A percentile compares a stretch with the other conserved stretches of the same genome.
Evolutionary conservation across 2,329 filamentous ascomycete species (phyloP).

Genomic region (Chaetothyriales sp.): DNA sequence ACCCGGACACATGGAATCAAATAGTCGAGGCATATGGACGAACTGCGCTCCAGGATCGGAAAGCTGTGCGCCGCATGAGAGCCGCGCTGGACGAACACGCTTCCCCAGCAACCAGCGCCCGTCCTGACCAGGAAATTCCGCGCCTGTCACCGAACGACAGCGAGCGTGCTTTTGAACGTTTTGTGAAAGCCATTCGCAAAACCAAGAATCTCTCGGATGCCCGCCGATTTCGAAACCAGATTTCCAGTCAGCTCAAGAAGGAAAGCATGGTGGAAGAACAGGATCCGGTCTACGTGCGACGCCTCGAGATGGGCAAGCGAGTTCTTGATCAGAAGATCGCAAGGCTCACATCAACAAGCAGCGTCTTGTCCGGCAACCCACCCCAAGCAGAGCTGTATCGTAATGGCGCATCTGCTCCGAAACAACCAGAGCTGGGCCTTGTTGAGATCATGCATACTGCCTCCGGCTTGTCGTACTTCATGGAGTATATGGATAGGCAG

Average conservation of each 20-base stretch:
- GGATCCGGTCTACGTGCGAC: constrained; percentile 72
- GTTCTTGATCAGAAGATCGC: constrained; percentile 81
- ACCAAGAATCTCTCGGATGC: constrained; percentile 87
- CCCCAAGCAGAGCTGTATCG: constrained; percentile 21
- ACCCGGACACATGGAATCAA: constrained; percentile 97
- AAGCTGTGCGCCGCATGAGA: constrained; percentile 79
- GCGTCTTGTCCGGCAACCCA: constrained; percentile 21
- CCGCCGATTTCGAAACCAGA: constrained; percentile 76
- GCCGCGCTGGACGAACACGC: constrained; percentile 90
- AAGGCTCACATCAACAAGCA: constrained; percentile 56
- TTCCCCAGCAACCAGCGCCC: constrained; percentile 55
- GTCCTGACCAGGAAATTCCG: constrained; percentile 55
- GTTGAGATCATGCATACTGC: constrained; percentile 79
- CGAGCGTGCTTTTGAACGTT: constrained; percentile 86
- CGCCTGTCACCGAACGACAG: constrained; percentile 68
- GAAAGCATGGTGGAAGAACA: constrained; percentile 64
- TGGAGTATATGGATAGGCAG: constrained; percentile 98
- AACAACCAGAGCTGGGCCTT: constrained; percentile 53
- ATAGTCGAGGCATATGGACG: constrained; percentile 78
- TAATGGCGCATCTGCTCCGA: constrained; percentile 35
- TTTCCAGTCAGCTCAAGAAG: constrained; percentile 78
- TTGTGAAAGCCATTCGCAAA: constrained; percentile 75
- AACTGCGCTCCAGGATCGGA: constrained; percentile 81
- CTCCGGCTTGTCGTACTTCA: constrained; percentile 89
- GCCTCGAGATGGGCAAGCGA: constrained; percentile 78